Conservation (phyloP, 228 moss, liverwort and hornwort genomes). For the Sphagnum fallax region DNA sequence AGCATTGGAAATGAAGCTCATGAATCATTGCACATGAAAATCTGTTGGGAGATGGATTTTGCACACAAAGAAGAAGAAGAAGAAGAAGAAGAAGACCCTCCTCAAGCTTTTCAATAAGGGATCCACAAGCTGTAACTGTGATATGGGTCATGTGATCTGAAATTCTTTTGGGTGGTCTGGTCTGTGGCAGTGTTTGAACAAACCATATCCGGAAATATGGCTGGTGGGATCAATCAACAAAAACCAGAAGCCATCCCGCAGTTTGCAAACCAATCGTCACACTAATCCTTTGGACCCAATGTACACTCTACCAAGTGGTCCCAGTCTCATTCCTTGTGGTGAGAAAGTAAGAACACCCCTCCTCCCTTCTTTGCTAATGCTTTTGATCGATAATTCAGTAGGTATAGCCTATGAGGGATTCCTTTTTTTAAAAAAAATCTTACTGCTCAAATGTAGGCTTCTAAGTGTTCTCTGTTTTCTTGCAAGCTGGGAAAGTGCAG, state of each 20-base stretch:
- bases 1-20: too few relatives aligned
- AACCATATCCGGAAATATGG: conserved; percentile 75
- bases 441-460: too few relatives aligned
- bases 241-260: conserved; percentile 8
- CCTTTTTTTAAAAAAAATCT: too few relatives aligned
- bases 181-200: conserved; percentile 65
- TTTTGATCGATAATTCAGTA: not conserved
- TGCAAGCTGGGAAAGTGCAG: too few relatives aligned
- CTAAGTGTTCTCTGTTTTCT: too few relatives aligned
- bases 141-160: too few relatives aligned
- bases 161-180: not conserved
- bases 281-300: conserved; percentile 69
- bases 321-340: conserved; percentile 45
- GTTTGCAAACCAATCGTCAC: conserved; percentile 40
- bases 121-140: too few relatives aligned
- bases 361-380: not conserved
- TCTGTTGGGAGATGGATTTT: too few relatives aligned
- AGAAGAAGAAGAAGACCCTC: not conserved
- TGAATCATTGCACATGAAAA: too few relatives aligned
- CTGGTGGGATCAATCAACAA: conserved; percentile 35
- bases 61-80: too few relatives aligned
- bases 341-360: conserved; percentile 39
- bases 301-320: conserved; percentile 56
- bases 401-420: too few relatives aligned
- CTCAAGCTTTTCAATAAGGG: too few relatives aligned